These are phyloP conservation scores for Teratosphaeria viscida DNA, from an alignment of 2,329 filamentous ascomycete genomes.

Conservation along the genomic window DNA sequence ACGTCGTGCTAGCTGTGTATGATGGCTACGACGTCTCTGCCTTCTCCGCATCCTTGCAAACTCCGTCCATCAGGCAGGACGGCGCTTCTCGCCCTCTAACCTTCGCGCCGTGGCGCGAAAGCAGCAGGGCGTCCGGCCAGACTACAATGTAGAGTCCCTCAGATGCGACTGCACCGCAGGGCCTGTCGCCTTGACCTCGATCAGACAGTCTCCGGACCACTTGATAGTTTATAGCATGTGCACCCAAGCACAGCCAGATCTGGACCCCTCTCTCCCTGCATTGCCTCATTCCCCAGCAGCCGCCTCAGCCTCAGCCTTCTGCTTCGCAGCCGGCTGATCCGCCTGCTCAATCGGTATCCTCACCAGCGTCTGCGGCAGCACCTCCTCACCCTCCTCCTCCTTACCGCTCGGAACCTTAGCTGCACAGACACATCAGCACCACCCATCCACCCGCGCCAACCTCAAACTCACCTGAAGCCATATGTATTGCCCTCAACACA, in stretches of 20 bases:
- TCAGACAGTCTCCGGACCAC: neutral
- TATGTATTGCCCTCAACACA: conserved; percentile 71
- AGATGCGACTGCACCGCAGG: neutral
- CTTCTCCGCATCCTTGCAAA: too few relatives aligned
- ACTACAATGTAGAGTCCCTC: neutral
- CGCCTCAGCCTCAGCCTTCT: conserved; percentile 17
- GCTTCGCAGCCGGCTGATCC: conserved; percentile 13
- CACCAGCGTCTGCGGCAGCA: conserved; percentile 68
- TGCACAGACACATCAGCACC: conserved; percentile 26
- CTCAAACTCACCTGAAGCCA: conserved; percentile 62
- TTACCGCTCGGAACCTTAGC: conserved; percentile 59
- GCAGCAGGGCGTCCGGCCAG: neutral
- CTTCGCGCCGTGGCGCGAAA: too few relatives aligned
- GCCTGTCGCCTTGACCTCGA: neutral
- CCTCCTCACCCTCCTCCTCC: conserved; percentile 30
- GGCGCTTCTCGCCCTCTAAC: too few relatives aligned
- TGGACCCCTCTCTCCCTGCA: neutral
- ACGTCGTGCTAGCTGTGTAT: too few relatives aligned
- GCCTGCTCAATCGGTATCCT: conserved; percentile 70
- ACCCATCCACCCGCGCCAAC: neutral
- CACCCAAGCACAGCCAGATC: neutral
- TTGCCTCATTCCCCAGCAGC: neutral
- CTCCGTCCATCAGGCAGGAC: too few relatives aligned
- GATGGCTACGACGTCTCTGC: too few relatives aligned
- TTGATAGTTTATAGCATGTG: neutral